Base-by-base conservation (phyloP, 192 early-diverging fungal genomes). In the Phlyctochytrium planicorne region DNA sequence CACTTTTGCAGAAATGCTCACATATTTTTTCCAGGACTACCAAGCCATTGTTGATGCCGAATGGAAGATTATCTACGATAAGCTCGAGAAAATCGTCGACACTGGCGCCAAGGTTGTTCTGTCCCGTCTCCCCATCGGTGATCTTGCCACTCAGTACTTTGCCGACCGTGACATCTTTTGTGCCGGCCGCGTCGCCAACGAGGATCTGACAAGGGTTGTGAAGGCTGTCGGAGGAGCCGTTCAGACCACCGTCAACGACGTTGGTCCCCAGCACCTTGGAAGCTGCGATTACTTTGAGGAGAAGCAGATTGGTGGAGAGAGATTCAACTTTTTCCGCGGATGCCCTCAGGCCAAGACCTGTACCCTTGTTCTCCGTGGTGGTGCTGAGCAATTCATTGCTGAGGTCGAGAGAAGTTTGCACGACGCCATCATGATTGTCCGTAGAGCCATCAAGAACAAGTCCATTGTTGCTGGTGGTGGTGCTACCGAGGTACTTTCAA, bases 361-460 rank as follows among this genome's bases (percentile, higher is more conserved):
- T 82, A 99, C 97, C 0, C 84, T 99, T 32, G 85, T 99, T 35
- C 81, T 99, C 31, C 88, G 97, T 63, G 97, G 97, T 69, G 97
- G 97, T 63, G 97, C 97, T 25, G 97, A 99, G 77, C 97, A 99
- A 80, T 99, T 99, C 68, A 99, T 99, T 78, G 95, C 94, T 70
- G 97, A 99, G 75, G 95, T 99, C 6, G 95, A 97, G 82, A 84
- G 97, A 66, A 90, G 88, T 72, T 81, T 99, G 78, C 97, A 99
- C 80, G 97, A 99, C 80, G 95, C 97, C 33, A 99, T 99, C 73
- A 99, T 99, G 97, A 94, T 99, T 84, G 97, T 99, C 56, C 88
- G 94, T 61, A 84, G 97, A 62, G 91, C 94, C 20, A 93, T 99
- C 83, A 97, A 95, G 80, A 96, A 92, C 89, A 94, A 95, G 78